A percentile compares a stretch with the other conserved stretches of the same genome.
Conservation (phyloP, 2,329 filamentous ascomycete species). For the Grosmannia serpens region DNA sequence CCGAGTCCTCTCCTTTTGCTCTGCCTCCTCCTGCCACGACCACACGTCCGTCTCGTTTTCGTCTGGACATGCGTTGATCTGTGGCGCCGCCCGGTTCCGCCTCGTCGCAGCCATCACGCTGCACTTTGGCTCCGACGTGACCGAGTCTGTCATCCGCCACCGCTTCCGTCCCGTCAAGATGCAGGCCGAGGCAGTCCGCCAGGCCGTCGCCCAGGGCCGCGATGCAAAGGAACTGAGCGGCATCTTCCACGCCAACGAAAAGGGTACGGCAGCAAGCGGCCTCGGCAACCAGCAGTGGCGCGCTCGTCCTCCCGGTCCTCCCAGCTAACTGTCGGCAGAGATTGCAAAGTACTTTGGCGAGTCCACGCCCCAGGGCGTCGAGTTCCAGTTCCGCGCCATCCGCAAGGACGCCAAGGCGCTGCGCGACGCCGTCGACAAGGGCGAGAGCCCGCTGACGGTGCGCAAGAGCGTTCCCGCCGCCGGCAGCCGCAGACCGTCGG, state of each 20-base stretch:
- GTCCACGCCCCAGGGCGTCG: constrained; percentile 44
- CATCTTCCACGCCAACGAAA: constrained; percentile 26
- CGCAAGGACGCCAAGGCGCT: constrained; percentile 41
- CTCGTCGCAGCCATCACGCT: constrained; percentile 29
- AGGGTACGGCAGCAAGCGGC: constrained; percentile 22
- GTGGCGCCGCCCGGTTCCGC: neutral
- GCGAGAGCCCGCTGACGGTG: constrained; percentile 30
- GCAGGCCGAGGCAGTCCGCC: constrained; percentile 26
- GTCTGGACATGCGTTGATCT: neutral
- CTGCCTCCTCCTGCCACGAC: neutral
- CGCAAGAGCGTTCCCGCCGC: constrained; percentile 18
- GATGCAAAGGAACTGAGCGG: constrained; percentile 34
- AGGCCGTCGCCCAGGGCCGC: constrained; percentile 21
- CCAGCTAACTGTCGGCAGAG: constrained; percentile 26
- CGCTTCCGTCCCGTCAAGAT: constrained; percentile 37
- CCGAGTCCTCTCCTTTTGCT: neutral
- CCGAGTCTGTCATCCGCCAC: constrained; percentile 35
- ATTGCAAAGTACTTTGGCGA: constrained; percentile 50
- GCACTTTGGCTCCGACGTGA: constrained; percentile 38
- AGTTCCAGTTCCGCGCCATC: constrained; percentile 47
- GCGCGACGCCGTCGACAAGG: constrained; percentile 29
- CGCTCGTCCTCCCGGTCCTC: neutral
- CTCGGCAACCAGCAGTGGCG: too few species aligned
- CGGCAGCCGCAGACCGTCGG: constrained; percentile 9
- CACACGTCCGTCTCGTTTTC: neutral